Evolutionary conservation across 2,329 filamentous ascomycete genomes (phyloP).

Genomic region (Teratosphaeriaceae sp.): DNA sequence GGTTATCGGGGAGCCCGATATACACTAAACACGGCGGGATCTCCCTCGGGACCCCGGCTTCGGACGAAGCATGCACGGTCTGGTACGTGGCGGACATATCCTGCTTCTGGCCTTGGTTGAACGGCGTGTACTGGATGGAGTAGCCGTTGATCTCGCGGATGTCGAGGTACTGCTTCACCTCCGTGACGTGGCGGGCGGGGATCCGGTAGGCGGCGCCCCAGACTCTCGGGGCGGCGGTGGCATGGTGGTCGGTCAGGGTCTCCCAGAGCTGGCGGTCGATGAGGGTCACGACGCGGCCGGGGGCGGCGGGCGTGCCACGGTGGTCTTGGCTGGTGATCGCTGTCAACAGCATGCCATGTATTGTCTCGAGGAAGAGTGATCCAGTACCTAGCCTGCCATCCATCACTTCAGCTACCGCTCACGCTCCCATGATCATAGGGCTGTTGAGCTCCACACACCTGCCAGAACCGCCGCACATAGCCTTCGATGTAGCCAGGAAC

Average conservation of each 20-base stretch:
- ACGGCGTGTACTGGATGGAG: conserved; percentile 82
- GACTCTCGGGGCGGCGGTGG: conserved; percentile 57
- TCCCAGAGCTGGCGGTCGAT: conserved; percentile 82
- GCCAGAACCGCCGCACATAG: conserved; percentile 96
- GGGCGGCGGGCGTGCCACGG: conserved; percentile 78
- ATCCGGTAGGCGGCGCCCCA: conserved; percentile 80
- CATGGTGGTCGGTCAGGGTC: conserved; percentile 59
- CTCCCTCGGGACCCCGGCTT: conserved; percentile 21
- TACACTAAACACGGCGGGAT: conserved; percentile 65
- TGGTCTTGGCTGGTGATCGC: conserved; percentile 73
- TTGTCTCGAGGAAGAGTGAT: background rate
- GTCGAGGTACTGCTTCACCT: conserved; percentile 86
- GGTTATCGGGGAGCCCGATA: conserved; percentile 88
- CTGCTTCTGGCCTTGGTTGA: conserved; percentile 38
- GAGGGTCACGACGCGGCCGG: conserved; percentile 87
- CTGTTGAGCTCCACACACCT: conserved; percentile 69
- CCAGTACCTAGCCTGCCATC: conserved; percentile 24
- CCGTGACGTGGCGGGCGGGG: conserved; percentile 69
- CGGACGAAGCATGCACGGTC: conserved; percentile 7
- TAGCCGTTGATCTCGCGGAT: conserved; percentile 98
- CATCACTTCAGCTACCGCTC: conserved; percentile 9
- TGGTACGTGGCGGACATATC: conserved; percentile 46
- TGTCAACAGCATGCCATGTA: background rate
- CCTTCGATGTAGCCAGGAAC: conserved; percentile 86
- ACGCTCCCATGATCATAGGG: conserved; percentile 2